Evolutionary conservation across 257 asterid species (phyloP).

Genomic region (Salvia hispanica): DNA sequence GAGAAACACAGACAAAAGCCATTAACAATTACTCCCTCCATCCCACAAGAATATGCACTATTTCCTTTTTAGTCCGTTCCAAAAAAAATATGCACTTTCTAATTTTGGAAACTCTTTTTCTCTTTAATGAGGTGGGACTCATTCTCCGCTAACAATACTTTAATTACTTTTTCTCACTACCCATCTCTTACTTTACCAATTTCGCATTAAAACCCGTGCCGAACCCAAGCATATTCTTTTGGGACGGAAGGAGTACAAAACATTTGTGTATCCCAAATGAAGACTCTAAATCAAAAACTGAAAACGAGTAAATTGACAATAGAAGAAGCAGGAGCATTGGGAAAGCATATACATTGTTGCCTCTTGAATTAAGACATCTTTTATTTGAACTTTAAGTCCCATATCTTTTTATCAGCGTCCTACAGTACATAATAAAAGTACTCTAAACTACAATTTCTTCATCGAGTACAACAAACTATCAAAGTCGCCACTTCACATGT

Average conservation of each 20-base stretch:
- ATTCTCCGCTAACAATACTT: no score
- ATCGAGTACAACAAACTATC: neutral
- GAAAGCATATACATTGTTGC: neutral
- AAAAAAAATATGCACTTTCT: no score
- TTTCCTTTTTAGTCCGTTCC: no score
- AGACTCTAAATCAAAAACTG: neutral
- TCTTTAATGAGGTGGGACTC: no score
- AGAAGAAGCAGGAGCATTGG: neutral
- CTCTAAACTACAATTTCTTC: neutral
- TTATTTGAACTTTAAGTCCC: constrained; percentile 2
- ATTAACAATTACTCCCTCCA: neutral
- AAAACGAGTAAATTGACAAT: constrained; percentile 10
- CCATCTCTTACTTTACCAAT: no score
- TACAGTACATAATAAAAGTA: neutral
- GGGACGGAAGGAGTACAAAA: neutral
- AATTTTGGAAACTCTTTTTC: no score
- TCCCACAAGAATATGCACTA: no score
- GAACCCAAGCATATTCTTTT: no score
- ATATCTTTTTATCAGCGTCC: neutral
- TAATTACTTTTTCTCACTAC: no score
- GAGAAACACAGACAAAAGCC: neutral
- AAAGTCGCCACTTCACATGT: constrained; percentile 12
- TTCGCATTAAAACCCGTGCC: no score
- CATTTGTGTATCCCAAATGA: neutral
- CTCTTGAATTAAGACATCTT: neutral